Conservation (phyloP, 306 rosid genomes). For the Prinsepia uniflora region DNA sequence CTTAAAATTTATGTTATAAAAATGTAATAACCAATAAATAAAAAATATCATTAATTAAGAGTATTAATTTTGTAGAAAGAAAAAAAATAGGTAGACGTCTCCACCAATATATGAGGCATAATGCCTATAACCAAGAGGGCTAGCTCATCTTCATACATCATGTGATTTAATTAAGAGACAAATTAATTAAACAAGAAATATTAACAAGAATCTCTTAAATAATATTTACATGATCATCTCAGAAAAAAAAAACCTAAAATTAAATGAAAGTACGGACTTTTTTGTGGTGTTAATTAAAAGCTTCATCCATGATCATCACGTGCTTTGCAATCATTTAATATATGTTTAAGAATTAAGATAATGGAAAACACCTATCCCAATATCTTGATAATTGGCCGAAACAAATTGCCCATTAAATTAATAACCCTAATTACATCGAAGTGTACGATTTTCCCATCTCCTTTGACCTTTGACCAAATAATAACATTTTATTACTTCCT, state of each 20-base stretch:
- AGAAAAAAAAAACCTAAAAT: too few species aligned
- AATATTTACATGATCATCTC: too few species aligned
- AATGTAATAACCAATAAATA: too few species aligned
- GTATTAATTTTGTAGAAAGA: too few species aligned
- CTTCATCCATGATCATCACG: slow-evolving; percentile 20
- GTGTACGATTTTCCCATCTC: slow-evolving; percentile 31
- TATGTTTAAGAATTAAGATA: slow-evolving; percentile 7
- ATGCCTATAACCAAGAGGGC: too few species aligned
- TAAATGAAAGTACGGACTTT: background rate
- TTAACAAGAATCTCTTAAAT: background rate
- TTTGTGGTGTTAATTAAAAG: background rate
- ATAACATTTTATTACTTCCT: slow-evolving; percentile 20
- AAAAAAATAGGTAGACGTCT: too few species aligned
- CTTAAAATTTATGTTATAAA: too few species aligned
- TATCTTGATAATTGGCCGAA: slow-evolving; percentile 13
- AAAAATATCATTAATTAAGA: too few species aligned
- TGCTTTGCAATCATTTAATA: slow-evolving; percentile 21
- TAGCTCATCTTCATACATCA: too few species aligned
- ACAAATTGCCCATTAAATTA: background rate
- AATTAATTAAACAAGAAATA: background rate
- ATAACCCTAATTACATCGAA: slow-evolving; percentile 12
- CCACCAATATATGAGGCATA: too few species aligned
- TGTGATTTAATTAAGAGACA: too few species aligned
- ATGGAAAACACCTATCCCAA: slow-evolving; percentile 13
- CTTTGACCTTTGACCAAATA: slow-evolving; percentile 36